A percentile compares a stretch with the other conserved stretches of the same genome.
phyloP scores from a whole-genome alignment of 805 yeast species.

The Jamesozyma jinghongensis region DNA sequence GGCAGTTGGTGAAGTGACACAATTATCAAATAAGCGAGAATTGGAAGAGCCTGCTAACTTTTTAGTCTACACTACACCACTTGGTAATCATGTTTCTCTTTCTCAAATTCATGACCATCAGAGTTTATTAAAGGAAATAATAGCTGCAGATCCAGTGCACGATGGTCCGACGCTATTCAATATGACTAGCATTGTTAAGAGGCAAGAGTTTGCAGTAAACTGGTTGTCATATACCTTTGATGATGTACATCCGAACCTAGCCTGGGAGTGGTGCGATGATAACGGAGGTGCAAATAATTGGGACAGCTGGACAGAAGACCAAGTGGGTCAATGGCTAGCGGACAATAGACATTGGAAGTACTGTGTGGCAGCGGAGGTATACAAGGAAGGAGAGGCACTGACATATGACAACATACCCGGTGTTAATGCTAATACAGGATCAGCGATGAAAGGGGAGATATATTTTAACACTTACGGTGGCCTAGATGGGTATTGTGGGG shows the following conservation, averaged over 20 bases:
- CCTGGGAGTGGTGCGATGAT: neutral
- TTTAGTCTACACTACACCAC: too few relatives aligned
- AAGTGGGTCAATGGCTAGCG: neutral
- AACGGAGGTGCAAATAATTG: neutral
- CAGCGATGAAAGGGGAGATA: conserved; percentile 4
- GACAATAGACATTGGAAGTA: neutral
- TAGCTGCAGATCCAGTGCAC: neutral
- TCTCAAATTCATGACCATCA: too few relatives aligned
- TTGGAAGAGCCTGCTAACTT: too few relatives aligned
- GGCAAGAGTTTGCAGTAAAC: neutral
- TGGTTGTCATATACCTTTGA: neutral
- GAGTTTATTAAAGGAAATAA: neutral
- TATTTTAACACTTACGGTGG: conserved; percentile 13
- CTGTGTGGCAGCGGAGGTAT: neutral
- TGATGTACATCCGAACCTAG: neutral
- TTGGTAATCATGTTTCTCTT: too few relatives aligned
- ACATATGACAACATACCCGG: neutral
- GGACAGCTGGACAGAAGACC: neutral
- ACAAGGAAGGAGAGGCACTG: neutral
- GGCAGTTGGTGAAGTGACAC: too few relatives aligned
- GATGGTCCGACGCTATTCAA: neutral
- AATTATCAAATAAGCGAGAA: too few relatives aligned
- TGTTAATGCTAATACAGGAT: neutral
- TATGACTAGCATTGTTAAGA: neutral
- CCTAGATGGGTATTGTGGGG: conserved; percentile 8